Percentiles rank a stretch among this genome's conserved stretches.
These are phyloP conservation scores for Xylaria sp. DNA, from an alignment of 2,329 filamentous ascomycete species.

Conservation along the genomic window DNA sequence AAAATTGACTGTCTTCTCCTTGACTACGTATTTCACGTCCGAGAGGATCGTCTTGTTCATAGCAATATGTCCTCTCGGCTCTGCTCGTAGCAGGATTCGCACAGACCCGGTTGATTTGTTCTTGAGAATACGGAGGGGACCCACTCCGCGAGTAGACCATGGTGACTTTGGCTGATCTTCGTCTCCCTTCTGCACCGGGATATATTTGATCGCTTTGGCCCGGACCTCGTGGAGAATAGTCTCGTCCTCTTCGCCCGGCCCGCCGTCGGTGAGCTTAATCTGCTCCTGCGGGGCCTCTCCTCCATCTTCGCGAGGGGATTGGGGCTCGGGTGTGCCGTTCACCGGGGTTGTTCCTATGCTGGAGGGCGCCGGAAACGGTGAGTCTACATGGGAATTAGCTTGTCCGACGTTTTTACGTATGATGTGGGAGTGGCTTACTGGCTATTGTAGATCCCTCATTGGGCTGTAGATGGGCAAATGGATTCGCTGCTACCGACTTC, in stretches of 20 bases:
- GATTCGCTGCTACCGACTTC: slow-evolving; percentile 30
- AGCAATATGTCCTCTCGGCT: slow-evolving; percentile 74
- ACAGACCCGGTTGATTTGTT: slow-evolving; percentile 71
- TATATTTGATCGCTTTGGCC: slow-evolving; percentile 71
- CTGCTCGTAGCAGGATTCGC: slow-evolving; percentile 74
- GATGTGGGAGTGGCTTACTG: slow-evolving; percentile 42
- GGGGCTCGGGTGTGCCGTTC: slow-evolving; percentile 63
- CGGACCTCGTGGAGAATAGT: slow-evolving; percentile 71
- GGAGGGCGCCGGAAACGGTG: slow-evolving; percentile 60
- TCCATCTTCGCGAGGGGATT: slow-evolving; percentile 51
- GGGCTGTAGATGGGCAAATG: slow-evolving; percentile 38
- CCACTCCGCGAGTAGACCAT: slow-evolving; percentile 75
- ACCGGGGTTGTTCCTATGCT: slow-evolving; percentile 66
- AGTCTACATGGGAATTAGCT: slow-evolving; percentile 31
- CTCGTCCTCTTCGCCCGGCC: slow-evolving; percentile 75
- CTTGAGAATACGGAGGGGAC: slow-evolving; percentile 73
- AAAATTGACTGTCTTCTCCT: slow-evolving; percentile 65
- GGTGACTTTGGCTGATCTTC: slow-evolving; percentile 57
- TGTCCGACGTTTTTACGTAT: neutral
- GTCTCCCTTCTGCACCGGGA: slow-evolving; percentile 52
- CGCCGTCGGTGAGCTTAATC: slow-evolving; percentile 70
- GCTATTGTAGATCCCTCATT: slow-evolving; percentile 48
- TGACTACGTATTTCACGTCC: slow-evolving; percentile 65
- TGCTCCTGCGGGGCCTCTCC: slow-evolving; percentile 67
- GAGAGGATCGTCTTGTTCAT: slow-evolving; percentile 72